Conservation (phyloP, 139 green algal genomes). For the Dunaliella primolecta region DNA sequence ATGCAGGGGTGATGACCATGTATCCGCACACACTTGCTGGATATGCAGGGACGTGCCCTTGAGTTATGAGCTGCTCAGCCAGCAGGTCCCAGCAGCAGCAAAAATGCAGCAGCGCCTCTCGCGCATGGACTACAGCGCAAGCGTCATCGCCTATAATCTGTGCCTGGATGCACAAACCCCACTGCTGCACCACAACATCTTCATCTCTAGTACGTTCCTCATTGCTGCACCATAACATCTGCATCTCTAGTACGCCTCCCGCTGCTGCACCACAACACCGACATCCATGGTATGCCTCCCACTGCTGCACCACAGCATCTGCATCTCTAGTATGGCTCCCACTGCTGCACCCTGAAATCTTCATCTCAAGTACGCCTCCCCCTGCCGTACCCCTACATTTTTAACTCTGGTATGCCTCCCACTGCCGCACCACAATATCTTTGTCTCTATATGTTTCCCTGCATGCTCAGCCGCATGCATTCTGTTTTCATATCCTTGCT, state of each 20-base stretch:
- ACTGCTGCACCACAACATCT: conserved; percentile 85
- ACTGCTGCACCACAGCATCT: conserved; percentile 85
- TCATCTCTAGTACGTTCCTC: conserved; percentile 65
- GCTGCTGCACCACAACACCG: conserved; percentile 84
- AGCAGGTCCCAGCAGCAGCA: conserved; percentile 9
- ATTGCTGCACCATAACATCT: conserved; percentile 85
- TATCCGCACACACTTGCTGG: neutral
- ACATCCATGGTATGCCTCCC: conserved; percentile 61
- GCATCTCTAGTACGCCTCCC: conserved; percentile 64
- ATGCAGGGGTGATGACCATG: too few species aligned
- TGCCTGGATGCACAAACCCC: neutral
- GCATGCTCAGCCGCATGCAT: too few species aligned
- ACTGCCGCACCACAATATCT: too few species aligned
- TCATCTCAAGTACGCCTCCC: too few species aligned
- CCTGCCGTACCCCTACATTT: too few species aligned
- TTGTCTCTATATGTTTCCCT: too few species aligned
- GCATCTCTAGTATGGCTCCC: conserved; percentile 71
- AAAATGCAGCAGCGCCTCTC: conserved; percentile 25
- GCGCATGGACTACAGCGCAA: conserved; percentile 60
- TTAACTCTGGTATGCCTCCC: too few species aligned
- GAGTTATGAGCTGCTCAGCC: conserved; percentile 50
- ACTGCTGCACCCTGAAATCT: too few species aligned
- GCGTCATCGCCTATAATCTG: conserved; percentile 81
- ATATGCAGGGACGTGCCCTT: conserved; percentile 56
- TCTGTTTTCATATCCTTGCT: too few species aligned